phyloP scores from a whole-genome alignment of 2,329 filamentous ascomycete genomes.

The Orbilia blumenaviensis region DNA sequence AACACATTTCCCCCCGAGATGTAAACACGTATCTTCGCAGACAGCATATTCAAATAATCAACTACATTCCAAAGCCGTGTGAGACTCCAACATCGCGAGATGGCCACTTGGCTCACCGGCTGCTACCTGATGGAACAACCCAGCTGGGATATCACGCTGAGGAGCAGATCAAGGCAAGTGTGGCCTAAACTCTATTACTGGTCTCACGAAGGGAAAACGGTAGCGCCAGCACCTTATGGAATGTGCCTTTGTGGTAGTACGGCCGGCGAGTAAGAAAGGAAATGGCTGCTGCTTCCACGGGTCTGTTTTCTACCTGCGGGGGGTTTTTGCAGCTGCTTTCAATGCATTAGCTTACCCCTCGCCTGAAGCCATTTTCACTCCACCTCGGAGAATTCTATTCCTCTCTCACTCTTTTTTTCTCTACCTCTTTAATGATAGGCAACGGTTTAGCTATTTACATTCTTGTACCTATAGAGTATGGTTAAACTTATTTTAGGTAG shows the following conservation, averaged over 20 bases:
- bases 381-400: constrained; percentile 43
- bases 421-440: constrained; percentile 15
- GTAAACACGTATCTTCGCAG: neutral
- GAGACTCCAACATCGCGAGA: constrained; percentile 25
- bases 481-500: constrained; percentile 9
- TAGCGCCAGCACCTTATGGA: constrained; percentile 22
- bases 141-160: constrained; percentile 30
- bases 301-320: constrained; percentile 9
- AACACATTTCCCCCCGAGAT: constrained; percentile 6
- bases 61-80: constrained; percentile 32
- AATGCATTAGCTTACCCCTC: constrained; percentile 25
- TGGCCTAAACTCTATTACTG: constrained; percentile 25
- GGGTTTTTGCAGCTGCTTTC: constrained; percentile 31
- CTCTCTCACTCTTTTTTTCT: too few species aligned
- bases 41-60: neutral
- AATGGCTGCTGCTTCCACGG: constrained; percentile 24
- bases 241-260: constrained; percentile 36
- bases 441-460: constrained; percentile 17
- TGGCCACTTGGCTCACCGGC: constrained; percentile 18
- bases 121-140: neutral
- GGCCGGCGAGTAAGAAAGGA: constrained; percentile 6
- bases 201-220: constrained; percentile 18
- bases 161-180: neutral
- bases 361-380: constrained; percentile 37
- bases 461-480: neutral